A percentile compares a stretch with the other conserved stretches of the same genome.
phyloP scores from a whole-genome alignment of 805 yeast genomes.

The Metschnikowia henanensis region DNA sequence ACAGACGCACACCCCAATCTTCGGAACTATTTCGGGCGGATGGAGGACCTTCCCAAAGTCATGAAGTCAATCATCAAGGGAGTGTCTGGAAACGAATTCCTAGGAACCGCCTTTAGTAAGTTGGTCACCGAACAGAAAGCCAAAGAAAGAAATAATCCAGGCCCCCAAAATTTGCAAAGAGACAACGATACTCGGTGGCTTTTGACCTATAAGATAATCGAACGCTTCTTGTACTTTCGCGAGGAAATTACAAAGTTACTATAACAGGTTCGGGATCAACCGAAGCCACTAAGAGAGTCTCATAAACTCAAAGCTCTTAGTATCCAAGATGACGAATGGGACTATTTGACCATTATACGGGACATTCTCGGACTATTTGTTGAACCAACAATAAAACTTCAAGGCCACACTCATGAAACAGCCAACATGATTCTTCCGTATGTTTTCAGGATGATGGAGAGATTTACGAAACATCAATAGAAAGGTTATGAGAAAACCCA shows the following conservation, averaged over 20 bases:
- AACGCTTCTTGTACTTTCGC: conserved; percentile 1
- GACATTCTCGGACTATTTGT: conserved; percentile 2
- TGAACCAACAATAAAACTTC: conserved; percentile 3
- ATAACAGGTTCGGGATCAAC: background rate
- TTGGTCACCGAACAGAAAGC: too few relatives aligned
- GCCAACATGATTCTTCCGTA: conserved; percentile 2
- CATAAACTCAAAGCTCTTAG: background rate
- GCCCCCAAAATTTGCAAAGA: background rate
- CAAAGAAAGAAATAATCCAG: background rate
- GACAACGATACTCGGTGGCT: conserved; percentile 1
- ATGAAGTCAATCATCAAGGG: background rate
- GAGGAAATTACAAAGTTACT: background rate
- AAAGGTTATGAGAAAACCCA: background rate
- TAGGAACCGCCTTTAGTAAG: too few relatives aligned
- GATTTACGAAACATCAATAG: background rate
- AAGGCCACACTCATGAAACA: conserved; percentile 3
- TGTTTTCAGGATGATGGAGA: conserved; percentile 1
- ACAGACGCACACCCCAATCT: too few relatives aligned
- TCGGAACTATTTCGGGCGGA: background rate
- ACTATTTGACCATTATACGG: background rate
- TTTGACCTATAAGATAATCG: background rate
- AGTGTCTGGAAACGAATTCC: background rate
- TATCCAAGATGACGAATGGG: conserved; percentile 3
- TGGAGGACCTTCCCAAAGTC: background rate
- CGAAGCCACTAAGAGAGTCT: conserved; percentile 1